A percentile compares a stretch with the other conserved stretches of the same genome.
Evolutionary conservation across 345 rosid species (phyloP).

Genomic region (Arabis hirsuta): DNA sequence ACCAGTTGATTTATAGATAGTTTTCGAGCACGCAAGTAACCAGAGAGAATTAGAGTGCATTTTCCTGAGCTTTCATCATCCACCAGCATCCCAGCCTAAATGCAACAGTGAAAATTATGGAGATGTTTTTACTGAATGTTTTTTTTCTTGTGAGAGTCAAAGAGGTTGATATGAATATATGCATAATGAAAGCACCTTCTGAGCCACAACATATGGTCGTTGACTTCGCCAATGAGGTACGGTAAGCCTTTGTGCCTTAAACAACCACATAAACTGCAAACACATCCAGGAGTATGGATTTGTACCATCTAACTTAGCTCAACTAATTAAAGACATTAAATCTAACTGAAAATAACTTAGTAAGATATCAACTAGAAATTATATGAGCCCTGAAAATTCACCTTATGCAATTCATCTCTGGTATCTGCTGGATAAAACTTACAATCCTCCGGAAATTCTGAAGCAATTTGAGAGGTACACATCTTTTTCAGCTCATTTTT

Average conservation of each 20-base stretch:
- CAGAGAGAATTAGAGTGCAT: conserved; percentile 72
- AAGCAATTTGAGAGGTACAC: conserved; percentile 63
- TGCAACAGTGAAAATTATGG: conserved; percentile 4
- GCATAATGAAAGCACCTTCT: conserved; percentile 55
- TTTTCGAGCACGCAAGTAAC: conserved; percentile 69
- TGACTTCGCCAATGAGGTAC: conserved; percentile 90
- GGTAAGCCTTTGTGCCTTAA: conserved; percentile 81
- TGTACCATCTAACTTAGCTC: conserved; percentile 14
- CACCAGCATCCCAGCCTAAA: conserved; percentile 61
- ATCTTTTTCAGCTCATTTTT: conserved; percentile 71
- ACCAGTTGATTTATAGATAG: conserved; percentile 94
- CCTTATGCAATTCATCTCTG: conserved; percentile 93
- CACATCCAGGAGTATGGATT: conserved; percentile 17
- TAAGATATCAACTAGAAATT: background rate
- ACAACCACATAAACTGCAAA: conserved; percentile 84
- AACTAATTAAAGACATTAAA: background rate
- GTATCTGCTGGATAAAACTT: conserved; percentile 88
- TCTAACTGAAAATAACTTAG: background rate
- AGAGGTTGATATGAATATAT: conserved; percentile 2
- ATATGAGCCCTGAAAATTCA: conserved; percentile 33
- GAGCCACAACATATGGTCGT: conserved; percentile 77
- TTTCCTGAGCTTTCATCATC: conserved; percentile 59
- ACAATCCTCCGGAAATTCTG: conserved; percentile 90
- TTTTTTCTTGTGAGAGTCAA: background rate
- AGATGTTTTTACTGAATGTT: background rate